These are phyloP conservation scores for Fraxinus velutina DNA, from an alignment of 305 asterid genomes.

Conservation along the genomic window DNA sequence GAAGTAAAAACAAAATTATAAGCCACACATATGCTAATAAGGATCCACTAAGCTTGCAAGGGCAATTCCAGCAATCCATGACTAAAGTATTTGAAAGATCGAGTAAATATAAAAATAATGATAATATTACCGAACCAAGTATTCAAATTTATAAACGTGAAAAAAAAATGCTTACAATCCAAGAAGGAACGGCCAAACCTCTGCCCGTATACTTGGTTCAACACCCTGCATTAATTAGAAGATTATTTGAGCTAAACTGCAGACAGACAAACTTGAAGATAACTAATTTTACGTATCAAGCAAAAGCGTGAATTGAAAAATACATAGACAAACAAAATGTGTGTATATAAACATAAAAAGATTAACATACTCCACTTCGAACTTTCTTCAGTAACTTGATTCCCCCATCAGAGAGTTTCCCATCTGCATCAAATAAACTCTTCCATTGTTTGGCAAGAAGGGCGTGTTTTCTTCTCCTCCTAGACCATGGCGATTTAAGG, in stretches of 20 bases:
- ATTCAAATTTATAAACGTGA: background rate
- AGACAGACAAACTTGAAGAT: background rate
- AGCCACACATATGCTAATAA: background rate
- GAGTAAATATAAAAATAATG: constrained; percentile 5
- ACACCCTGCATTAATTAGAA: constrained; percentile 61
- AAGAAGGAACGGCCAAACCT: constrained; percentile 96
- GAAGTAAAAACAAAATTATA: background rate
- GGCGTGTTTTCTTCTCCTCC: constrained; percentile 77
- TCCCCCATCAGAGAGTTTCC: constrained; percentile 78
- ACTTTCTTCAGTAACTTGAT: constrained; percentile 81
- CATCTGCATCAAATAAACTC: constrained; percentile 60
- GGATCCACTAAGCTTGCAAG: background rate
- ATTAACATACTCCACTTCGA: constrained; percentile 68
- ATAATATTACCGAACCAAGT: background rate
- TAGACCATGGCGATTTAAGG: constrained; percentile 92
- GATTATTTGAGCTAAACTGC: background rate
- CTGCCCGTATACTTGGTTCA: constrained; percentile 81
- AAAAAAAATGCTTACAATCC: constrained; percentile 31
- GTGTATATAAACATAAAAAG: background rate
- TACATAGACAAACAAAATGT: background rate
- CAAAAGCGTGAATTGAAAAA: background rate
- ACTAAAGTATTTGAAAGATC: background rate
- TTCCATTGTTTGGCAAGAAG: constrained; percentile 75
- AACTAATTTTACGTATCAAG: background rate
- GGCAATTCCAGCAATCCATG: background rate